Base-by-base conservation (phyloP, 2,329 filamentous ascomycete genomes). In the Cyphellophora attinorum region DNA sequence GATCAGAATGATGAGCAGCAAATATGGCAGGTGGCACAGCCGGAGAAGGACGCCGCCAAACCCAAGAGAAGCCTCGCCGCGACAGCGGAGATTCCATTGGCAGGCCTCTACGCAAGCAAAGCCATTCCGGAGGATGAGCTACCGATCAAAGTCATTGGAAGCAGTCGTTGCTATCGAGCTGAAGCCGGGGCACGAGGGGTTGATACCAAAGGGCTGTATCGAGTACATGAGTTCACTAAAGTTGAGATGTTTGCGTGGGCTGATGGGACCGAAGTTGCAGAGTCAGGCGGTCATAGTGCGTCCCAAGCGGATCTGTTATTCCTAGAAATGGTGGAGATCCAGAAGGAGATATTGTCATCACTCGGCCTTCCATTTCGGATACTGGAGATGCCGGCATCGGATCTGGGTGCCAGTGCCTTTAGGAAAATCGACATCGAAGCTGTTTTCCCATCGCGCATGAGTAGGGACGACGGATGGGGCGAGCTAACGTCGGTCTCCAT, bases 221-320 rank as follows among this genome's bases (percentile, higher is more conserved):
- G 91, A 17, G 91, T 98, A 3, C 91, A 98, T 60, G 91, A 98
- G 60, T 98, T 98, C 61, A 94, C 86, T 17, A 98, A 98, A 58
- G 89, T 98, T 0, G 91, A 98, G 60, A 79, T 98, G 68, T 96
- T 98, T 55, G 86, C 82, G 0, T 98, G 91, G 91, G 81, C 85
- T 4, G 50, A 70, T 18, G 28, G 10, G n/a, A 11, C 28, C 8
- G 11, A 8, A 13, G 11, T 15, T 13, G 12, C 11, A 30, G 12
- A 11, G 16, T 12, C n/a, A 8, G 8, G 6, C 8, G 8, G 13
- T 6, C 6, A n/a, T 23, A 29, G 36, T 31, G 38, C 42, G 25
- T 30, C 44, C 33, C 28, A 56, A 46, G 60, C 54, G 10, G 46
- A 61, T 47, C 30, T 60, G 58, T 27, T 89, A 10, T 94, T 94